Base-by-base conservation (phyloP, 305 asterid species). In the Striga hermonthica region DNA sequence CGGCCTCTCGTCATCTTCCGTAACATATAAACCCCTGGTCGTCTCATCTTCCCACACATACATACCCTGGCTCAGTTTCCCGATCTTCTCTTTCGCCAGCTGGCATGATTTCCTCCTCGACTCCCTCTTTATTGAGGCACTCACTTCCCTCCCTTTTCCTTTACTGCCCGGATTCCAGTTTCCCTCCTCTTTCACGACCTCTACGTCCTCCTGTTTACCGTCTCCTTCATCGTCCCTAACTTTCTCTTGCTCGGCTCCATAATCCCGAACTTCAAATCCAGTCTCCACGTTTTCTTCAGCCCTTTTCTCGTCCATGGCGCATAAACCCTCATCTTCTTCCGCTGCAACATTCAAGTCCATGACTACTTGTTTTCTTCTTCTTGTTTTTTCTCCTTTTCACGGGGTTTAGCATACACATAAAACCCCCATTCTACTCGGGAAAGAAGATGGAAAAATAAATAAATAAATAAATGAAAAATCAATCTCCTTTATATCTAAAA, bases 331-430 rank as follows among this genome's bases (percentile, higher is more conserved):
- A 60, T 45, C 59, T 34, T 56, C 75, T 68, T 70, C 67, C 28
- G 80, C 69, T 28, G 68, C 69, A 41, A 60, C 60, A 76, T 76
- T 76, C 72, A 76, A 64, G 64, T 76, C 80, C 80, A 72, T 72
- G 34, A 22, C 34, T 7, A 22, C 38, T 41, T 11, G 10, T 1
- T 44, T 16, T 9, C 45, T 56, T 47, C 2, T 53, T 53, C 35
- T 41, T 41, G 9, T 41, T 41, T 41, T 41, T 5, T 22, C 31
- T 22, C 31, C 31, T 22, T 22, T 22, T 22, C 31, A 22, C 31
- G 31, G 1, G 31, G 31, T 22, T 22, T 22, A 22, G 31, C 31
- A 1, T 22, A 22, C 31, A 22, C 31, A 22, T 22, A 22, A 22
- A 22, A 22, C 31, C 31, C 31, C 31, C 31, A 22, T 22, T 22